phyloP scores from a whole-genome alignment of 2,329 filamentous ascomycete species.

The Fusarium praegraminearum region DNA sequence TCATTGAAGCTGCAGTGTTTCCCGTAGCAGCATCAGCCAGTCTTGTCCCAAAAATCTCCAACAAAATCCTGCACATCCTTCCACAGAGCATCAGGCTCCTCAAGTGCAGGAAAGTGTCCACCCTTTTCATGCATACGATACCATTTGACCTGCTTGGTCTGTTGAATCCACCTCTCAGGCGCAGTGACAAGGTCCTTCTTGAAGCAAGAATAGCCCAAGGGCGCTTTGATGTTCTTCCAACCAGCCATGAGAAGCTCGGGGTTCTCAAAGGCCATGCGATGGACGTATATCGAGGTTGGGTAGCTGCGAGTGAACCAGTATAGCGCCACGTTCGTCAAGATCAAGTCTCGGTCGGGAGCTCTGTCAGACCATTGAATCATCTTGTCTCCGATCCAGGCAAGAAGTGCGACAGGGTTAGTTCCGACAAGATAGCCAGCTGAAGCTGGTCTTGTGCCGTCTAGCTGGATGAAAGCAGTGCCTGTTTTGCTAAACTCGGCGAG shows the following conservation, averaged over 20 bases:
- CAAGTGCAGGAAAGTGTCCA: conserved; percentile 37
- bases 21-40: rapidly evolving
- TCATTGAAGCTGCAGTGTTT: no score
- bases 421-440: conserved; percentile 16
- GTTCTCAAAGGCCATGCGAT: neutral
- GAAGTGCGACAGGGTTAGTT: conserved; percentile 15
- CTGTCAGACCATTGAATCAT: conserved; percentile 23
- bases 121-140: conserved; percentile 26
- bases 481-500: conserved; percentile 11
- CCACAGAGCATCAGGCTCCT: conserved; percentile 28
- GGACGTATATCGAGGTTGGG: conserved; percentile 21
- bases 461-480: conserved; percentile 23
- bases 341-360: conserved; percentile 9
- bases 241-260: conserved; percentile 7
- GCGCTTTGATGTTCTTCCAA: conserved; percentile 1
- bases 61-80: conserved; percentile 33
- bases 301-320: conserved; percentile 26
- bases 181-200: conserved; percentile 12
- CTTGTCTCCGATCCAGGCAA: conserved; percentile 24
- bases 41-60: conserved; percentile 6
- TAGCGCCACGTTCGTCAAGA: conserved; percentile 16
- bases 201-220: conserved; percentile 19
- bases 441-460: conserved; percentile 22
- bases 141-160: conserved; percentile 23
- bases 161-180: conserved; percentile 19